Conservation (phyloP, 139 green algal genomes). For the Chlamydomonas schloesseri region DNA sequence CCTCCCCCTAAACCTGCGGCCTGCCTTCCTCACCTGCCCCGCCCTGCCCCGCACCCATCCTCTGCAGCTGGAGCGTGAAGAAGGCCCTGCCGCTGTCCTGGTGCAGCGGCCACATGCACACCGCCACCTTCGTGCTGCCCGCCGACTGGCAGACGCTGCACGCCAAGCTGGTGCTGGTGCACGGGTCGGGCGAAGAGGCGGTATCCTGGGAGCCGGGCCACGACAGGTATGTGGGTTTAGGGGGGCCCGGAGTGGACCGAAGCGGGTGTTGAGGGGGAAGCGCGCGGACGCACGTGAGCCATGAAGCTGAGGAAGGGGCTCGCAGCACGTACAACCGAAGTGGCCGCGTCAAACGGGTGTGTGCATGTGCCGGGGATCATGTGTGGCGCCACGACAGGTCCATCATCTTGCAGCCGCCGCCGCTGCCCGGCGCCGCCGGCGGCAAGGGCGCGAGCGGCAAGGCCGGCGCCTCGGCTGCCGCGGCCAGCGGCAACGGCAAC, state of each 20-base stretch:
- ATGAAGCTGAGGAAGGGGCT: no score
- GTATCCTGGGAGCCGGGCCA: no score
- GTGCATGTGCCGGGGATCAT: no score
- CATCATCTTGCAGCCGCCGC: slow-evolving; percentile 8
- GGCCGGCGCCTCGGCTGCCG: not conserved
- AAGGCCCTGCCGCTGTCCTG: slow-evolving; percentile 20
- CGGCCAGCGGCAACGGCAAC: not conserved
- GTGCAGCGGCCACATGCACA: slow-evolving; percentile 39
- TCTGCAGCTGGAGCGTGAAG: slow-evolving; percentile 15
- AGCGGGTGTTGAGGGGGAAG: no score
- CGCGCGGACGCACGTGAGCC: no score
- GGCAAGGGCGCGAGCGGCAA: not conserved
- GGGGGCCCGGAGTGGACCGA: no score
- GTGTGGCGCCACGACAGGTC: slow-evolving; percentile 3
- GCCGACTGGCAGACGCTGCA: not conserved
- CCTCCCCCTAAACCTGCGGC: no score
- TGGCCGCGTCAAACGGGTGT: no score
- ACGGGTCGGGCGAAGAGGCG: not conserved
- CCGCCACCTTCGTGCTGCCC: slow-evolving; percentile 16
- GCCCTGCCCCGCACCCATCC: no score
- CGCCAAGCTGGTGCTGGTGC: slow-evolving; percentile 34
- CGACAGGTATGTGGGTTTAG: no score
- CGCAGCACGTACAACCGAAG: no score
- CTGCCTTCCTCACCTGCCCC: no score
- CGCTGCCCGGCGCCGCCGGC: not conserved